Evolutionary conservation across 305 asterid genomes (phyloP).

Genomic region (Fraxinus sp.): DNA sequence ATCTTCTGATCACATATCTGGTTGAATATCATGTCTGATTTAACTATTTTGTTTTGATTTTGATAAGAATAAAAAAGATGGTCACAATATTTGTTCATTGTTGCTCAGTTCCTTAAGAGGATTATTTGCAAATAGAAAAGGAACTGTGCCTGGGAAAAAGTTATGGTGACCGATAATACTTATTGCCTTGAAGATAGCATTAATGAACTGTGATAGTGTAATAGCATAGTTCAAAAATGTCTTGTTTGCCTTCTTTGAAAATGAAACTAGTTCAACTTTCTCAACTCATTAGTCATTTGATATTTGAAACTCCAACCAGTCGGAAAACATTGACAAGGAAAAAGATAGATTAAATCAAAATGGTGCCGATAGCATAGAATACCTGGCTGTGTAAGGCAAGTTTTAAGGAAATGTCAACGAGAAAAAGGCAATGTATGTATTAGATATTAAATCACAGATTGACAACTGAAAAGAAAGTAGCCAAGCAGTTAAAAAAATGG

Average conservation of each 20-base stretch:
- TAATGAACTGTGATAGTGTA: slow-evolving; percentile 1
- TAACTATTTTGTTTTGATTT: slow-evolving; percentile 1
- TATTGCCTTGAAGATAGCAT: slow-evolving; percentile 12
- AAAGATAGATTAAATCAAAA: background rate
- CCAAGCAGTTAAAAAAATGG: background rate
- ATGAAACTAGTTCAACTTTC: background rate
- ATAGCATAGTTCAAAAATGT: background rate
- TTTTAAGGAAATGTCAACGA: background rate
- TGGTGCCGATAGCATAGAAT: background rate
- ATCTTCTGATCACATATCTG: slow-evolving; percentile 20
- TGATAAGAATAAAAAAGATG: slow-evolving; percentile 5
- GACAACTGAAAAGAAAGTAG: background rate
- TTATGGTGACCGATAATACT: background rate
- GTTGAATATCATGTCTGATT: slow-evolving; percentile 3
- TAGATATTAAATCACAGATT: background rate
- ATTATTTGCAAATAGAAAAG: background rate
- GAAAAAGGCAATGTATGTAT: background rate
- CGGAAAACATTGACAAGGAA: background rate
- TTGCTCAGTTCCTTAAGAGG: background rate
- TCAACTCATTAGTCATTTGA: background rate
- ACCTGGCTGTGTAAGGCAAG: background rate
- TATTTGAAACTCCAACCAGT: background rate
- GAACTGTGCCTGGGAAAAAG: background rate
- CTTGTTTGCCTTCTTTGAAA: slow-evolving; percentile 5
- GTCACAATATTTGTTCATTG: background rate